These are phyloP conservation scores for Talaromyces marneffei DNA, from an alignment of 2,329 filamentous ascomycete genomes.

Conservation along the genomic window DNA sequence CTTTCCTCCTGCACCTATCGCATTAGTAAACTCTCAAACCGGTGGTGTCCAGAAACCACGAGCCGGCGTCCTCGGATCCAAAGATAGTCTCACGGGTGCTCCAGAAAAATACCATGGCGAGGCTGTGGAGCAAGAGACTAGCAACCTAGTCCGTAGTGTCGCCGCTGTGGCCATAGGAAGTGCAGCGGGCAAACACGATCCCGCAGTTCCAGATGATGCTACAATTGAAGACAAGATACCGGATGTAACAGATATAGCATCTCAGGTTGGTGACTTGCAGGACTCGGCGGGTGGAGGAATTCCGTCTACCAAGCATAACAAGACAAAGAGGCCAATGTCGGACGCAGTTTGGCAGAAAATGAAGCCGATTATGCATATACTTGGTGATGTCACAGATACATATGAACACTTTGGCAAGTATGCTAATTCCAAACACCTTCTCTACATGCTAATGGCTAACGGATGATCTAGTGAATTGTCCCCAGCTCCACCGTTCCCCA, in stretches of 20 bases:
- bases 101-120: slow-evolving; percentile 79
- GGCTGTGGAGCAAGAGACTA: slow-evolving; percentile 75
- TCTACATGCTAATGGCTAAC: not conserved
- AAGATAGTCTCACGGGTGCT: slow-evolving; percentile 72
- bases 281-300: slow-evolving; percentile 48
- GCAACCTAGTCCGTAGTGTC: slow-evolving; percentile 70
- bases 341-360: slow-evolving; percentile 72
- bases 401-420: slow-evolving; percentile 61
- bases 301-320: slow-evolving; percentile 55
- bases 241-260: slow-evolving; percentile 55
- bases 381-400: slow-evolving; percentile 55
- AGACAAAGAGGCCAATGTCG: slow-evolving; percentile 67
- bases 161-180: slow-evolving; percentile 67
- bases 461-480: slow-evolving; percentile 47
- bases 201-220: slow-evolving; percentile 53
- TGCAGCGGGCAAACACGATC: slow-evolving; percentile 70
- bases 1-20: slow-evolving; percentile 72
- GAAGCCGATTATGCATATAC: slow-evolving; percentile 62
- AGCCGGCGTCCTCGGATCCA: slow-evolving; percentile 67
- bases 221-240: slow-evolving; percentile 51
- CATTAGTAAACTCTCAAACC: slow-evolving; percentile 62
- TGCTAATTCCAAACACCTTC: slow-evolving; percentile 18
- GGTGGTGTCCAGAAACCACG: slow-evolving; percentile 73
- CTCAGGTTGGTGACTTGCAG: slow-evolving; percentile 50
- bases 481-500: slow-evolving; percentile 59